These are phyloP conservation scores for Stropharia rugosoannulata DNA, from an alignment of 768 basidiomycete genomes.

Conservation along the genomic window DNA sequence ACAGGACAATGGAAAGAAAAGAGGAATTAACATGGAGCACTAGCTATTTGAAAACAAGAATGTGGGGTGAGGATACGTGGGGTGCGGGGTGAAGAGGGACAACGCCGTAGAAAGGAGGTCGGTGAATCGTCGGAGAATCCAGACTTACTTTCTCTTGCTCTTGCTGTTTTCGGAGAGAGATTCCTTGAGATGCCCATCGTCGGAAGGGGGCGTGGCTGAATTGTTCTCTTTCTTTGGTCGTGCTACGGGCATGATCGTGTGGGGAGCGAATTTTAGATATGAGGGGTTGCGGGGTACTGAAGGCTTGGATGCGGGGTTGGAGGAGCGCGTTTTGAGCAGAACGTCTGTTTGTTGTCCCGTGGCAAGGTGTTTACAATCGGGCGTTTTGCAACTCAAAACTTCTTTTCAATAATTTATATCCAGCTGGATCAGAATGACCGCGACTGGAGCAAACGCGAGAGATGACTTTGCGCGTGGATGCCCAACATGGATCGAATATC, in stretches of 20 bases:
- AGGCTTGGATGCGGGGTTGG: slow-evolving; percentile 19
- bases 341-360: slow-evolving; percentile 42
- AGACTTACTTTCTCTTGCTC: slow-evolving; percentile 77
- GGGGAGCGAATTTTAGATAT: slow-evolving; percentile 29
- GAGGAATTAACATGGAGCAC: slow-evolving; percentile 36
- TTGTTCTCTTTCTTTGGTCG: slow-evolving; percentile 65
- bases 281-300: slow-evolving; percentile 28
- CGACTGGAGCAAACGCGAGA: slow-evolving; percentile 26
- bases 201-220: slow-evolving; percentile 64
- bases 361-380: slow-evolving; percentile 39
- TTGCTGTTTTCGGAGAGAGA: slow-evolving; percentile 65
- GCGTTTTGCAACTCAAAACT: slow-evolving; percentile 34
- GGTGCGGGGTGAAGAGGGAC: slow-evolving; percentile 40
- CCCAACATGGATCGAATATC: slow-evolving; percentile 28
- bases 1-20: slow-evolving; percentile 19
- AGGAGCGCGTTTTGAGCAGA: slow-evolving; percentile 33
- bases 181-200: slow-evolving; percentile 58
- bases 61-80: slow-evolving; percentile 32
- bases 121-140: slow-evolving; percentile 58
- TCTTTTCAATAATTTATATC: slow-evolving; percentile 40
- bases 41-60: slow-evolving; percentile 14
- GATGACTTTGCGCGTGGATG: slow-evolving; percentile 18
- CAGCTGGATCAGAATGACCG: slow-evolving; percentile 31
- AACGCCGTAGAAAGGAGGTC: slow-evolving; percentile 33
- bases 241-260: slow-evolving; percentile 58